Percentiles rank a stretch among this genome's conserved stretches.
These are phyloP conservation scores for Pseudogymnoascus sp. DNA, from an alignment of 2,329 filamentous ascomycete species.

Conservation along the genomic window DNA sequence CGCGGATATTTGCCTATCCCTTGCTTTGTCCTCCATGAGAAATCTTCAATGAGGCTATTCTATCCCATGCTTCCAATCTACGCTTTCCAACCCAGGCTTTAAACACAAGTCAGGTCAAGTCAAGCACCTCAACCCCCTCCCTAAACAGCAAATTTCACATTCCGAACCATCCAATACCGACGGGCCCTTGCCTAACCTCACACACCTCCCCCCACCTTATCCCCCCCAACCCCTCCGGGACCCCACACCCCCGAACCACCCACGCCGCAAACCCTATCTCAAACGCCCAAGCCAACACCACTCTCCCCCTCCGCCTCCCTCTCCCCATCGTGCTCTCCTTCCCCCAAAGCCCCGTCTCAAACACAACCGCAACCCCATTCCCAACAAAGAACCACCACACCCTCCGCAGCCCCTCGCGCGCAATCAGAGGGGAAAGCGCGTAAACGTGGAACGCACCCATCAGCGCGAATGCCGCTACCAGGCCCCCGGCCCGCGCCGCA, in stretches of 20 bases:
- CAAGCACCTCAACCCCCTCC: not conserved
- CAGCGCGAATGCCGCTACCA: constrained; percentile 34
- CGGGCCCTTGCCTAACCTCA: not conserved
- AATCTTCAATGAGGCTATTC: not conserved
- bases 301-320: constrained; percentile 29
- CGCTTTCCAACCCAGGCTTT: not conserved
- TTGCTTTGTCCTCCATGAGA: not conserved
- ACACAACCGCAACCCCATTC: constrained; percentile 35
- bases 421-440: constrained; percentile 32
- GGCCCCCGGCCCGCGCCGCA: constrained; percentile 32
- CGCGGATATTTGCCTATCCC: not conserved
- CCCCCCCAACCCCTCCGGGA: constrained; percentile 31
- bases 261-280: constrained; percentile 32
- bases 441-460: constrained; percentile 38
- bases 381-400: constrained; percentile 36
- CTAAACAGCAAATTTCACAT: not conserved
- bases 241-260: constrained; percentile 30
- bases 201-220: constrained; percentile 32
- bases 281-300: constrained; percentile 31
- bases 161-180: not conserved
- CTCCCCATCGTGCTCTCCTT: constrained; percentile 16
- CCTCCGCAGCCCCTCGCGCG: constrained; percentile 27
- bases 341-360: constrained; percentile 33
- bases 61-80: not conserved
- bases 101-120: not conserved